Base-by-base conservation (phyloP, 345 rosid species). In the Dipteronia sinensis region DNA sequence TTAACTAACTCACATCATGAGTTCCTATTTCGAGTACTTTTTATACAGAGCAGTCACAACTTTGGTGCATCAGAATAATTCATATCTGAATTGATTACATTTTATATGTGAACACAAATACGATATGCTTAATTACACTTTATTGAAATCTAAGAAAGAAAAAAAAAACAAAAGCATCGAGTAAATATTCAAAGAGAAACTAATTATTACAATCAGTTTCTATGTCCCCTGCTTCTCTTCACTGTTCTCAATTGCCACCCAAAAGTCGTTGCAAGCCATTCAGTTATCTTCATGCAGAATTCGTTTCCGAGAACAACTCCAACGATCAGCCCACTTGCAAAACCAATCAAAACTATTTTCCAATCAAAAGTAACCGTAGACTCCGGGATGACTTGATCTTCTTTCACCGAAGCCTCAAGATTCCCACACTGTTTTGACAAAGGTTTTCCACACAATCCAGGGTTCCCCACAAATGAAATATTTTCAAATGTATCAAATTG, bases 281-380 rank as follows among this genome's bases (percentile, higher is more conserved):
- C 74, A 65, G 1, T 22, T 46, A 38, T 75, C 46, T 66, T 69
- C 1, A 16, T 1, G 11, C 2, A 17, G 12, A 47, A 42, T 2
- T 13, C 49, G 65, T 49, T 15, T 22, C 80, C 81, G n/a, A 69
- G 31, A 44, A 74, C 22, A 17, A 69, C 40, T 42, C 83, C 29
- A 17, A 69, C 27, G 0, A 42, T 7, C 10, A 42, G 46, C 10
- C 29, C 22, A 69, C 40, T 42, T 77, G 19, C 76, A 20, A 53
- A 75, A 23, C 79, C 83, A 3, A 67, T 27, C 49, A 58, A 16
- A 3, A 75, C 49, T 12, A 76, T 17, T 65, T 20, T 65, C 83
- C 79, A 75, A 10, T 13, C 76, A 13, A 76, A 31, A 23, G 70
- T 65, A 3, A 38, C 4, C 19, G 17, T 15, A 49, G 46, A 64